Base-by-base conservation (phyloP, 23 red algal species). In the Agarophyton chilense region DNA sequence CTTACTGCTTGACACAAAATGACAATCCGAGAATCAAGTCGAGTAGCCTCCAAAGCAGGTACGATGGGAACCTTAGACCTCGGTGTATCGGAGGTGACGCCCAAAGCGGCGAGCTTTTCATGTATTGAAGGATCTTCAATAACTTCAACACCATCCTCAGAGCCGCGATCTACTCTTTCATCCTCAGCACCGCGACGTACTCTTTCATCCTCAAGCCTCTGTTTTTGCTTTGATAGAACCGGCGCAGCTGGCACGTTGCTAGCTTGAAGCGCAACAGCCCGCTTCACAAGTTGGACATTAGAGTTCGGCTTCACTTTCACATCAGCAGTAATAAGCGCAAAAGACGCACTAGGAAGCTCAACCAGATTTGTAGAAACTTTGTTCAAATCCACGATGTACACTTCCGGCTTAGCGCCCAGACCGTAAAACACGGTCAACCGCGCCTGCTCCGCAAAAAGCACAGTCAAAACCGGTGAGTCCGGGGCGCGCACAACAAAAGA, bases 1-100 rank as follows among this genome's bases (percentile, higher is more conserved):
- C 76, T 75, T 12, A 91, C 51, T 13, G 88, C 88, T 68, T 91
- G 88, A 26, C 55, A 65, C 42, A 91, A 61, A 42, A 91, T 75
- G 34, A 38, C 77, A 38, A 71, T 47, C 12, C 76, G 75, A 7
- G 88, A 91, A 0, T 75, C 88, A 17, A 91, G 32, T 46, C 63
- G 51, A 22, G 49, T 79, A 42, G 53, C 49, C 38, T 89, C 85
- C 45, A 68, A 43, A 45, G 44, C 21, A 5, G 81, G 47, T 47
- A 74, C 65, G 33, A 8, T 52, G 25, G 86, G 72, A 11, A 62
- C 41, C 1, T 74, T 29, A 39, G 33, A 16, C 10, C 63, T 22
- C 42, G 82, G 45, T 42, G 67, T 66, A 28, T 65, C 68, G 41
- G 70, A 39, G 10, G 56, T 72, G 18, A 91, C 60, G 25, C 88